phyloP scores from a whole-genome alignment of 148 eudicot genomes.

The Rhododendron vialii region DNA sequence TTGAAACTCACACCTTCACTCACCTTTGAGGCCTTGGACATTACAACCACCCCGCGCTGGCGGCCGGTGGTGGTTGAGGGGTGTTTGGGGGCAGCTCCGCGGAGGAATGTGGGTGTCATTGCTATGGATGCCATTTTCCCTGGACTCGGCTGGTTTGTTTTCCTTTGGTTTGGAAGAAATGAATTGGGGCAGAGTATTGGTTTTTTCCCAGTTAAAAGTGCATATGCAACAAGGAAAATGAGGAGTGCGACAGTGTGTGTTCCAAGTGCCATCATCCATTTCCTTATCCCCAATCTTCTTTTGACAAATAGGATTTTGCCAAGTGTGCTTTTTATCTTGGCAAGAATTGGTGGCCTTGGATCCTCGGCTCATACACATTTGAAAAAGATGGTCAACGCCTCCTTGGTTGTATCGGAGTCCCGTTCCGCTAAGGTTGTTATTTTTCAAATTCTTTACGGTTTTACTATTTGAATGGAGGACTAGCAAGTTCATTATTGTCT shows the following conservation, averaged over 20 bases:
- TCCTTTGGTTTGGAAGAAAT: background rate
- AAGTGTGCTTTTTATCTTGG: constrained; percentile 33
- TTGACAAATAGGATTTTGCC: constrained; percentile 40
- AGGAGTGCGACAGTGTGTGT: background rate
- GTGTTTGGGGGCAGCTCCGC: constrained; percentile 31
- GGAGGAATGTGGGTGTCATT: constrained; percentile 49
- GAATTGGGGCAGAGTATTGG: background rate
- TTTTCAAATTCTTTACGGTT: too few relatives aligned
- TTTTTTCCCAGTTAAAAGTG: background rate
- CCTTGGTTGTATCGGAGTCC: background rate
- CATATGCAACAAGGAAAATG: background rate
- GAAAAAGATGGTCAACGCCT: background rate
- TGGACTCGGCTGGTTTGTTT: background rate
- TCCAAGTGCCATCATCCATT: constrained; percentile 33
- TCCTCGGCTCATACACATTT: background rate
- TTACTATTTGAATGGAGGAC: too few relatives aligned
- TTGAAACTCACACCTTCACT: constrained; percentile 14
- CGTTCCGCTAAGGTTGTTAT: too few relatives aligned
- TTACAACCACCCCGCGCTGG: constrained; percentile 20
- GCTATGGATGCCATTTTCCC: constrained; percentile 63
- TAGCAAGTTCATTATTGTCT: too few relatives aligned
- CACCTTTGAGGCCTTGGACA: constrained; percentile 49
- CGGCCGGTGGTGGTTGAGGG: constrained; percentile 19
- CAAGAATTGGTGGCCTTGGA: background rate
- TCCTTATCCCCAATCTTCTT: constrained; percentile 39